These are phyloP conservation scores for Clarkia xantiana DNA, from an alignment of 345 rosid genomes.

Conservation along the genomic window DNA sequence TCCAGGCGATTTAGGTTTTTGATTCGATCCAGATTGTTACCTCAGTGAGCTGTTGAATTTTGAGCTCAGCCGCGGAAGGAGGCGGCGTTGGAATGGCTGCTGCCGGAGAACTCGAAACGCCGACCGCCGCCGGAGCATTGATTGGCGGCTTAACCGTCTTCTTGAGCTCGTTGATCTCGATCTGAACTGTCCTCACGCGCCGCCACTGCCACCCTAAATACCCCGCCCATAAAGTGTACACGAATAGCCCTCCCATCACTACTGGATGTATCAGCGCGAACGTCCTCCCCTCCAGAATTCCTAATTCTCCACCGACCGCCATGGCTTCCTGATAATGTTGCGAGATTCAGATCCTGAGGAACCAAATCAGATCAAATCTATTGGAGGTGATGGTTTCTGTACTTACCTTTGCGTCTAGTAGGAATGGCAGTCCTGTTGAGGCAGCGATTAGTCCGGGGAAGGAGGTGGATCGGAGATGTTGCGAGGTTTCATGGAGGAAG, in stretches of 20 bases:
- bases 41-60: constrained; percentile 57
- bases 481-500: constrained; percentile 14
- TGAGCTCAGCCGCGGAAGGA: constrained; percentile 36
- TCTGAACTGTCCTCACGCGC: constrained; percentile 63
- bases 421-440: constrained; percentile 41
- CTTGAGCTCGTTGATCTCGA: constrained; percentile 54
- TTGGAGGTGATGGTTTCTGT: not conserved
- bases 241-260: constrained; percentile 49
- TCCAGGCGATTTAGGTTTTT: no score
- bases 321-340: constrained; percentile 44
- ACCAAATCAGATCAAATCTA: no score
- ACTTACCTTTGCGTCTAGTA: constrained; percentile 48
- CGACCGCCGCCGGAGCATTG: constrained; percentile 11
- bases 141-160: constrained; percentile 39
- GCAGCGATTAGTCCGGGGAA: constrained; percentile 31
- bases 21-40: constrained; percentile 7
- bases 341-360: no score
- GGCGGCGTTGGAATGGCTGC: constrained; percentile 8
- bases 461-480: constrained; percentile 27
- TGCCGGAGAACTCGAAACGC: constrained; percentile 31
- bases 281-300: constrained; percentile 74
- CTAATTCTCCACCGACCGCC: constrained; percentile 66
- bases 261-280: constrained; percentile 62
- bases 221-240: constrained; percentile 58
- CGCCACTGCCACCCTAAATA: constrained; percentile 98